Evolutionary conservation across 306 rosid genomes (phyloP), one percentile per base, ranked within the genome.

Genomic region (Oxytropis ochrocephala): DNA sequence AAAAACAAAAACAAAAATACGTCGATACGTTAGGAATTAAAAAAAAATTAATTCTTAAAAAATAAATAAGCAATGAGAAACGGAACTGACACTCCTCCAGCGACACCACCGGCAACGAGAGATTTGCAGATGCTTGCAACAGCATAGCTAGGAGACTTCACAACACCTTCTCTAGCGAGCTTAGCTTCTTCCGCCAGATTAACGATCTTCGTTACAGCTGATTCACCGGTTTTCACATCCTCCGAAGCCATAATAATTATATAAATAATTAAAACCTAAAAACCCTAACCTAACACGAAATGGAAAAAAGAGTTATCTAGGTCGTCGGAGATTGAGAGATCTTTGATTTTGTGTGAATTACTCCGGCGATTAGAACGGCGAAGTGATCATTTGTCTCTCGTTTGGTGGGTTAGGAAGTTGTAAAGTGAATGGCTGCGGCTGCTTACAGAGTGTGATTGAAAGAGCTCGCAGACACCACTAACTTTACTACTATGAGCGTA

Each of bases 41-140:
- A 8, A 38, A 36, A 38, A 38, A 7, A 47, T 7, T 7, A 58
- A 18, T 17, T 11, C 0, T 30, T n/a, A 51, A 16, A 0, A 48
- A 18, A 69, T 66, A 6, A 41, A 67, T 9, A 46, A 32, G 61
- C 60, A 69, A 7, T 7, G 63, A 78, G 77, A 83, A 74, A 66
- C 71, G 75, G 67, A 68, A 87, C 99, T 95, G 79, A 95, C 99
- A 95, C 91, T 81, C 97, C 99, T 49, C 99, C 99, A 0, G 99
- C 99, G 77, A 95, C 95, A 13, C 99, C 99, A 67, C 99, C 97
- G 3, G 99, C 99, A 8, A 89, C 78, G 21, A 95, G 95, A 39
- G 96, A 91, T 78, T 91, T 95, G 91, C 96, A 89, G 81, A 91
- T 83, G 71, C 83, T 87, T 12, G 72, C 81, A 7, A 85, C 29